Base-by-base conservation (phyloP, 306 rosid species). In the Sicyos baderoa region DNA sequence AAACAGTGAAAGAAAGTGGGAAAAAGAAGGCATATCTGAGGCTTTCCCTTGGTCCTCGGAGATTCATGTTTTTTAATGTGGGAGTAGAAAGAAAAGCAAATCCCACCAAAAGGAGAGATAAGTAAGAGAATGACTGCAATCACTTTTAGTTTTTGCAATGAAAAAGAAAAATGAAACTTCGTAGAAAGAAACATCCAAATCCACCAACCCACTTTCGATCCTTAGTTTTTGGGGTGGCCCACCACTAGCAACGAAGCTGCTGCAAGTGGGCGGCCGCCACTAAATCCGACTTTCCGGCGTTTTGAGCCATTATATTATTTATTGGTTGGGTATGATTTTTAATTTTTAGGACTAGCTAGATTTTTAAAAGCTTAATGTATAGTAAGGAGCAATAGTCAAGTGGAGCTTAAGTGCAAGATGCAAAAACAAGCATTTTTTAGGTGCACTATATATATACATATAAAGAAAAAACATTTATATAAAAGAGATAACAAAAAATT, bases 11-110 rank as follows among this genome's bases (percentile, higher is more conserved):
- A 65, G 18, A 69, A 13, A 37, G 68, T n/a, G 7, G 3, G 51
- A 68, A 61, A 11, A 25, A 25, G 15, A 0, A 58, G 6, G 14
- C 9, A 17, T 5, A 11, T 61, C 27, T 22, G 5, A 19, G 62
- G 13, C 23, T 21, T 45, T 71, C 69, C 83, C 81, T 4, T 70
- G 54, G 49, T 76, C 54, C 72, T 79, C 25, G 86, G 77, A 82
- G 80, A 57, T 74, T 73, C 77, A 55, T 58, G 74, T 70, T 25
- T 25, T 25, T 25, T 25, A 57, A 32, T 27, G 2, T 42, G 42
- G 37, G 54, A 60, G 56, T 21, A 32, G 61, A 17, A 71, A 42
- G 13, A 54, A 50, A 75, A 69, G 55, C 19, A 21, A 62, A 45
- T 10, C 27, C 54, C 70, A 64, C 51, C 53, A 18, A 64, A 35